Evolutionary conservation across 257 asterid genomes (phyloP), one percentile per base, ranked within the genome.

Genomic region (Fraxinus quadrangulata): DNA sequence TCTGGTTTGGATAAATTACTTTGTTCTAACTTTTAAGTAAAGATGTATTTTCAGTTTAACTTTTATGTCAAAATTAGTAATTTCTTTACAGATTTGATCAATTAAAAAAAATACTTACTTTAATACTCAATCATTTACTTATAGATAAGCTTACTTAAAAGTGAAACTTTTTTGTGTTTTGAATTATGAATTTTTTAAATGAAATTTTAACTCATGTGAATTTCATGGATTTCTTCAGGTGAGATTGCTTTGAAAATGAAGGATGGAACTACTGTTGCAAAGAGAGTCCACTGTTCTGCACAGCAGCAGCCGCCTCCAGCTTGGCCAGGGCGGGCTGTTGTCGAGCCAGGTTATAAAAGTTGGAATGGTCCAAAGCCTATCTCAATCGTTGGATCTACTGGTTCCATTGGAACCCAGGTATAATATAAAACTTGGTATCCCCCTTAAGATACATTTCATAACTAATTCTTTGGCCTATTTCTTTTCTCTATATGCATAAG

Each of bases 301-400:
- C 91, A 84, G 87, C 31, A 21, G 31, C 28, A 6, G 0, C 96
- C 97, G 19, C 97, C 97, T 73, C 91, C 99, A 12, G 99, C 98
- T 33, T 96, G 99, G 99, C 96, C 98, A 2, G 99, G 99, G 6
- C 77, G 93, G 67, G 99, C 98, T 33, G 91, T 92, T 16, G 66
- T 49, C 19, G 97, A 93, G 78, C 87, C 93, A 0, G 92, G 85
- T 2, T 84, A 87, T 45, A 89, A 86, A 84, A 85, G 31, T 56
- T 96, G 99, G 99, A 95, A 89, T 3, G 99, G 99, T 30, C 98
- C 94, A 11, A 96, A 96, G 87, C 99, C 98, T 74, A 93, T 96
- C 77, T 89, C 99, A 13, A 72, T 96, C 47, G 89, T 96, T 84
- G 99, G 99, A 67, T 96, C 99, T 56, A 96, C 99, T 74, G 99